These are phyloP conservation scores for Diutina neorugosa DNA, from an alignment of 1,139 yeast species.

Conservation along the genomic window DNA sequence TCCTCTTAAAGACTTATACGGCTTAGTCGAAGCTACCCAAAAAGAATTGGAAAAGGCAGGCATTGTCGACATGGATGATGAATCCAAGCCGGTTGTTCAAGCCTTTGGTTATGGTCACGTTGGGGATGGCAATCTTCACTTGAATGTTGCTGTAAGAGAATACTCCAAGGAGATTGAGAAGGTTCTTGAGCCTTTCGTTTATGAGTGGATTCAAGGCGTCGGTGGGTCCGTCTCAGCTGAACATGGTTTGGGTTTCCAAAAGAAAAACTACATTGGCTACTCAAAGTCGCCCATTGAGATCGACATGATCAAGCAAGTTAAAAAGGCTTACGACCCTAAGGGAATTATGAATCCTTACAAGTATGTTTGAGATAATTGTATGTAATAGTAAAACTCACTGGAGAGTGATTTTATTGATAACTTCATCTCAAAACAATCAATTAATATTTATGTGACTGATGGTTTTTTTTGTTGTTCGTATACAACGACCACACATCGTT, in stretches of 20 bases:
- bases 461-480: too few relatives aligned
- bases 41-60: slow-evolving; percentile 43
- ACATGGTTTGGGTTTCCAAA: slow-evolving; percentile 94
- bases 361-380: slow-evolving; percentile 33
- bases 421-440: too few relatives aligned
- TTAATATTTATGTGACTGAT: too few relatives aligned
- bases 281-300: slow-evolving; percentile 65
- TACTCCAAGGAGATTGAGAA: slow-evolving; percentile 68
- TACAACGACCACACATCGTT: too few relatives aligned
- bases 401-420: too few relatives aligned
- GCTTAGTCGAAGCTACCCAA: slow-evolving; percentile 64
- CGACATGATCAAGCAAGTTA: slow-evolving; percentile 60
- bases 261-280: slow-evolving; percentile 78
- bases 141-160: slow-evolving; percentile 81
- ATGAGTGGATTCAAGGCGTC: slow-evolving; percentile 68
- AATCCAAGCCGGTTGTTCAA: slow-evolving; percentile 61
- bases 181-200: slow-evolving; percentile 82
- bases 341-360: slow-evolving; percentile 90
- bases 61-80: slow-evolving; percentile 54
- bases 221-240: slow-evolving; percentile 92
- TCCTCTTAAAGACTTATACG: slow-evolving; percentile 70
- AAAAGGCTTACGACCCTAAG: slow-evolving; percentile 77
- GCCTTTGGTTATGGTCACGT: slow-evolving; percentile 94
- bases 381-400: too few relatives aligned
- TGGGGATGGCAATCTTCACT: slow-evolving; percentile 92